A percentile compares a stretch with the other conserved stretches of the same genome.
These are phyloP conservation scores for Croton setiger DNA, from an alignment of 441 rosid genomes.

Conservation along the genomic window DNA sequence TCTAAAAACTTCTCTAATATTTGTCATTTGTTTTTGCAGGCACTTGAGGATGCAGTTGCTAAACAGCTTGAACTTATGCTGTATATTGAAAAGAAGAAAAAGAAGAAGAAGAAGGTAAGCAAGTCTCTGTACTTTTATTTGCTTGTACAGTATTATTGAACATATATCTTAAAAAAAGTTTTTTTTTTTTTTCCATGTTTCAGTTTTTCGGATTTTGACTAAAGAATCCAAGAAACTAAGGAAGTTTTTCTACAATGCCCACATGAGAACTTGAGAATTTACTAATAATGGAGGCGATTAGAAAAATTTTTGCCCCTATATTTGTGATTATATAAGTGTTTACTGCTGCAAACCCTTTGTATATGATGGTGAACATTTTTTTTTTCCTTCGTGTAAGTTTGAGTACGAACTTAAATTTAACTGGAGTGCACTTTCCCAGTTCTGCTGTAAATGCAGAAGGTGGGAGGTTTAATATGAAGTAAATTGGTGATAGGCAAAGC, in stretches of 20 bases:
- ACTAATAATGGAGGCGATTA: slow-evolving; percentile 13
- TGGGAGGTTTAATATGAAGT: neutral
- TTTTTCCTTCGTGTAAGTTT: slow-evolving; percentile 2
- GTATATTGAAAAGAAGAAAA: slow-evolving; percentile 67
- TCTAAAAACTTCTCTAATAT: neutral
- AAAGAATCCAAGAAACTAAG: slow-evolving; percentile 28
- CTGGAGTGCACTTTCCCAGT: neutral
- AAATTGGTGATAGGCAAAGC: neutral
- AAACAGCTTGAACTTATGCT: slow-evolving; percentile 54
- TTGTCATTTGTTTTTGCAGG: slow-evolving; percentile 32
- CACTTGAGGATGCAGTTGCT: slow-evolving; percentile 54
- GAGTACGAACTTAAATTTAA: neutral
- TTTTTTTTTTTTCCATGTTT: neutral
- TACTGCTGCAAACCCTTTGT: slow-evolving; percentile 6
- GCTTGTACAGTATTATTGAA: neutral
- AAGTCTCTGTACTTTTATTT: neutral
- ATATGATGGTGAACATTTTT: neutral
- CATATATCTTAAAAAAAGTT: slow-evolving; percentile 13
- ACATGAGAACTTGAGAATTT: neutral
- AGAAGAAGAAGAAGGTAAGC: slow-evolving; percentile 47
- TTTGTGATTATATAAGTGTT: neutral
- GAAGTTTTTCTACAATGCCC: slow-evolving; percentile 4
- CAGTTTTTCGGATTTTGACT: slow-evolving; percentile 35
- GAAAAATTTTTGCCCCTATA: slow-evolving; percentile 18
- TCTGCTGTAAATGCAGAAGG: neutral